Evolutionary conservation across 208 protist genomes (phyloP).

Genomic region (Trypanosoma grayi): DNA sequence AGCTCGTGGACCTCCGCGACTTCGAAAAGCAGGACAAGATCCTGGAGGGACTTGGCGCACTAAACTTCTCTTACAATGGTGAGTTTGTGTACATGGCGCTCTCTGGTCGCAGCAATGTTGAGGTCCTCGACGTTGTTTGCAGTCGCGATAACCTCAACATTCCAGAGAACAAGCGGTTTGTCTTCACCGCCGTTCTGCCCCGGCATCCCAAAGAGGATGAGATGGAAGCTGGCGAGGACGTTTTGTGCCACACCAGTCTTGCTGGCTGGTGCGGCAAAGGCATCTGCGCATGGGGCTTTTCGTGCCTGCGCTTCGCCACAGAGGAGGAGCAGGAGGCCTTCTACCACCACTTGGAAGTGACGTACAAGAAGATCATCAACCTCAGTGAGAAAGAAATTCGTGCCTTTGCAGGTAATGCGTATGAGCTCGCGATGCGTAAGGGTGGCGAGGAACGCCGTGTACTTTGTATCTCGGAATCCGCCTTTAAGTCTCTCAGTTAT

Average conservation of each 20-base stretch:
- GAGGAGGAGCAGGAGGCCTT: constrained; percentile 58
- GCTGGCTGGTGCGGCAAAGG: constrained; percentile 72
- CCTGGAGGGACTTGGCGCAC: constrained; percentile 63
- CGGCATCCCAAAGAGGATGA: constrained; percentile 4
- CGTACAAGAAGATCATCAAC: constrained; percentile 52
- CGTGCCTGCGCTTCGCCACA: constrained; percentile 42
- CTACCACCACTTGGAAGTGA: constrained; percentile 48
- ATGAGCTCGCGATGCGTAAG: constrained; percentile 34
- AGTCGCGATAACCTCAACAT: constrained; percentile 66
- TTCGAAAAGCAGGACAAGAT: constrained; percentile 44
- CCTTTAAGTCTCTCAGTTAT: constrained; percentile 28
- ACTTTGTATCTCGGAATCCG: constrained; percentile 56
- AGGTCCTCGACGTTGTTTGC: constrained; percentile 61
- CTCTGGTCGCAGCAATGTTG: constrained; percentile 51
- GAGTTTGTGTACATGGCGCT: constrained; percentile 69
- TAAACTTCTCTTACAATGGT: constrained; percentile 64
- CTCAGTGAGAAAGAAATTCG: constrained; percentile 54
- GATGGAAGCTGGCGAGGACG: constrained; percentile 6
- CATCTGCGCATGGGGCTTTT: constrained; percentile 75
- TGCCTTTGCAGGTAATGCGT: constrained; percentile 60
- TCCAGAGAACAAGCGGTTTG: constrained; percentile 55
- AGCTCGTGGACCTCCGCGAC: constrained; percentile 59
- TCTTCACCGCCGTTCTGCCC: constrained; percentile 33
- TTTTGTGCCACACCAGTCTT: constrained; percentile 72
- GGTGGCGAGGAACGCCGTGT: constrained; percentile 42